Conservation (phyloP, 2,329 filamentous ascomycete genomes). For the Hypoxylon sp. region DNA sequence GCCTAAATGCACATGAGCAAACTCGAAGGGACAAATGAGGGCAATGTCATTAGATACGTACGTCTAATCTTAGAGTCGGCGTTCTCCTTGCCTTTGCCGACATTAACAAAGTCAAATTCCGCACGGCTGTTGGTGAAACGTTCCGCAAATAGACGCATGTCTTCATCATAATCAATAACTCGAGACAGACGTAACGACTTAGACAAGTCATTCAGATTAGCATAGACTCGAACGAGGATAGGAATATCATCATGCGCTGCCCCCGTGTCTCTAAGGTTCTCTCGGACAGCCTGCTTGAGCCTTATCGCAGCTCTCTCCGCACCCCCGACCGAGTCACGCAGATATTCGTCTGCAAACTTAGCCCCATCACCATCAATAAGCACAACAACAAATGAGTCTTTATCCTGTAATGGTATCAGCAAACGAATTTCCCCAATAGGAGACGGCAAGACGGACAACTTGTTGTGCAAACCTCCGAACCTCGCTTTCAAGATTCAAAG, state of each 20-base stretch:
- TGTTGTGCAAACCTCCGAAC: constrained; percentile 42
- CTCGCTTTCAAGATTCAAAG: constrained; percentile 46
- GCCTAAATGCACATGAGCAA: constrained; percentile 46
- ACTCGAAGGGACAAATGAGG: background rate
- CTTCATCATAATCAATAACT: constrained; percentile 53
- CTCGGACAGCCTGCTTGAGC: constrained; percentile 54
- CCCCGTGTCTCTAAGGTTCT: constrained; percentile 47
- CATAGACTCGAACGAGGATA: constrained; percentile 55
- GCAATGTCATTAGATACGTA: constrained; percentile 33
- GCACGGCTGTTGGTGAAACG: constrained; percentile 55
- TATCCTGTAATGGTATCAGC: constrained; percentile 48
- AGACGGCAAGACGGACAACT: constrained; percentile 47
- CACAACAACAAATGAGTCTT: constrained; percentile 54
- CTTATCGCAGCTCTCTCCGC: constrained; percentile 53
- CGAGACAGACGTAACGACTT: constrained; percentile 54
- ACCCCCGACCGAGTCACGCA: constrained; percentile 51
- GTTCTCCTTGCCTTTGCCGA: constrained; percentile 57
- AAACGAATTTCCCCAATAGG: background rate
- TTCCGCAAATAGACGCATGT: constrained; percentile 55
- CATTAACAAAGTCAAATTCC: constrained; percentile 57
- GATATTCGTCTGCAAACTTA: constrained; percentile 55
- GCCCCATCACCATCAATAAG: constrained; percentile 57
- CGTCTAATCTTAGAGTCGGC: constrained; percentile 55
- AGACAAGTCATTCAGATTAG: constrained; percentile 55
- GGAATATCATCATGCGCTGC: constrained; percentile 51